phyloP scores from a whole-genome alignment of 768 basidiomycete genomes.

The Termitomyces sp. region DNA sequence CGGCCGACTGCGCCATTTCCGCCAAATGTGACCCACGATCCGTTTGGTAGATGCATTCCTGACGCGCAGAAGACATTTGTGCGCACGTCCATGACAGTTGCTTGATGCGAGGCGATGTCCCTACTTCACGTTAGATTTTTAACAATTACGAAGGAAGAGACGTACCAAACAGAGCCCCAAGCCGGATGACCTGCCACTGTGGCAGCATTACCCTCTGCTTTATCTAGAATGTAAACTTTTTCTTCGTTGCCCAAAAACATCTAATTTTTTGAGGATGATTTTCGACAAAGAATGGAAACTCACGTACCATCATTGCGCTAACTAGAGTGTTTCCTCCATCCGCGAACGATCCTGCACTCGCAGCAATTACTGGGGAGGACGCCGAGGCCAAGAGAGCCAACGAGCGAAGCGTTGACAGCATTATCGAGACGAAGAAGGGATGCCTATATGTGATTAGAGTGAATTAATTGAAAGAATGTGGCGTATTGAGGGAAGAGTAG shows the following conservation, averaged over 20 bases:
- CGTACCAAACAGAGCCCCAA: slow-evolving; percentile 70
- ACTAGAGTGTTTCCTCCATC: slow-evolving; percentile 46
- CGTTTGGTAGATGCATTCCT: slow-evolving; percentile 80
- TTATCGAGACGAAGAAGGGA: slow-evolving; percentile 1
- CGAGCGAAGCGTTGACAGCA: slow-evolving; percentile 9
- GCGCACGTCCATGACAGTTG: slow-evolving; percentile 65
- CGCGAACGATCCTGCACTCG: slow-evolving; percentile 41
- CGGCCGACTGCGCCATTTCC: slow-evolving; percentile 75
- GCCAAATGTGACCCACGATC: slow-evolving; percentile 72
- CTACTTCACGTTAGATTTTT: slow-evolving; percentile 26
- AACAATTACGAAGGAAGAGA: background rate
- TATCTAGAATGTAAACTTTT: slow-evolving; percentile 91
- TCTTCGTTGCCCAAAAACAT: slow-evolving; percentile 79
- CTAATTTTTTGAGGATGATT: slow-evolving; percentile 31
- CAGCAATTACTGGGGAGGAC: slow-evolving; percentile 32
- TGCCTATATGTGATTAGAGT: background rate
- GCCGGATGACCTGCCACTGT: slow-evolving; percentile 69
- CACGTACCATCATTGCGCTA: slow-evolving; percentile 51
- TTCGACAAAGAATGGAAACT: background rate
- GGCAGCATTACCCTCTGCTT: slow-evolving; percentile 75
- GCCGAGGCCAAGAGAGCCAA: slow-evolving; percentile 36
- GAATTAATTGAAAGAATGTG: slow-evolving; percentile 7
- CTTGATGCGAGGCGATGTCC: slow-evolving; percentile 61
- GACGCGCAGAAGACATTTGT: slow-evolving; percentile 84
- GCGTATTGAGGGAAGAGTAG: background rate